Percentiles rank a stretch among this genome's conserved stretches.
Evolutionary conservation across 768 basidiomycete species (phyloP).

Genomic region (Coprinellus micaceus): DNA sequence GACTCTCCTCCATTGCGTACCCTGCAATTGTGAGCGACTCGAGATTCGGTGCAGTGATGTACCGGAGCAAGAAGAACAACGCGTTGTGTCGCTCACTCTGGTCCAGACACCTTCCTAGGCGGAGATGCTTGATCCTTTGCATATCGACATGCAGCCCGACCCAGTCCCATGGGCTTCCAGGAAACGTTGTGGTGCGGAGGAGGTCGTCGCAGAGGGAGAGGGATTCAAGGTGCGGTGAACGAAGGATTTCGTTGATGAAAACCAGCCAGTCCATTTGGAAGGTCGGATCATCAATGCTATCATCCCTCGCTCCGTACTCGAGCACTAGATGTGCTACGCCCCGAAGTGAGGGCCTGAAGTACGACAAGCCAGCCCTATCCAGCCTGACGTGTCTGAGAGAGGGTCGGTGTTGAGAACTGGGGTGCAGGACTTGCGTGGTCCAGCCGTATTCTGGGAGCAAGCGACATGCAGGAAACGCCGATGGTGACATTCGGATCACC

Average conservation of each 20-base stretch:
- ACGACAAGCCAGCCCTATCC: not conserved
- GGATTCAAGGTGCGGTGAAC: not conserved
- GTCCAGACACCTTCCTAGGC: not conserved
- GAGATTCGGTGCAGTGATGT: not conserved
- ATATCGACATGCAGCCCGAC: not conserved
- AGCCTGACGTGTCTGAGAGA: not conserved
- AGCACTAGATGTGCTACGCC: not conserved
- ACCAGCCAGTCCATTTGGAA: not conserved
- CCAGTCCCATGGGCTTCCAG: not conserved
- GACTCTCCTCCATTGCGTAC: not conserved
- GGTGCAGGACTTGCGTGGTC: not conserved
- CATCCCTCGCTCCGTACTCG: not conserved
- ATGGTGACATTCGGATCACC: not conserved
- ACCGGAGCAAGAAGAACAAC: not conserved
- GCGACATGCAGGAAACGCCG: not conserved
- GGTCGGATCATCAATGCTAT: not conserved
- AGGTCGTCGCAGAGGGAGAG: not conserved
- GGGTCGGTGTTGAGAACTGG: not conserved
- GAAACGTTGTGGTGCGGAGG: not conserved
- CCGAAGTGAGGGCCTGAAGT: not conserved
- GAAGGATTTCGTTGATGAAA: not conserved
- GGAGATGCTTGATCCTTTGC: not conserved
- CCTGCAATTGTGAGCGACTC: not conserved
- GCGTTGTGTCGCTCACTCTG: not conserved
- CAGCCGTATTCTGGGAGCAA: not conserved